phyloP scores from a whole-genome alignment of 176 grass and related monocot genomes.

The Triticum monococcum region DNA sequence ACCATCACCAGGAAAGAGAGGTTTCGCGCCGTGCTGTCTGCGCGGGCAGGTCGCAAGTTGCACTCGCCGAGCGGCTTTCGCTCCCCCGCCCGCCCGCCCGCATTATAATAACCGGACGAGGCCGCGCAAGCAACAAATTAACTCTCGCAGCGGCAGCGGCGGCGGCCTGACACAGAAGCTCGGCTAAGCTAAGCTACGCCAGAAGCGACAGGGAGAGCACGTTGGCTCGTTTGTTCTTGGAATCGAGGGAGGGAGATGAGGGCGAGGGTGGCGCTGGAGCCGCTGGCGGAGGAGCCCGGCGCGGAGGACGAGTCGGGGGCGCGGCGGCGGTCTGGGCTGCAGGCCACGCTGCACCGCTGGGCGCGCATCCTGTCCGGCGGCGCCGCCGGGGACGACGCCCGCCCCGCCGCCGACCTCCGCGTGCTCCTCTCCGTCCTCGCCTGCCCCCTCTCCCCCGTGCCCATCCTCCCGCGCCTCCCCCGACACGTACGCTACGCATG shows the following conservation, averaged over 20 bases:
- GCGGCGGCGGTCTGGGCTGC: constrained; percentile 30
- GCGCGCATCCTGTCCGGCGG: constrained; percentile 47
- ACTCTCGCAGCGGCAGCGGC: neutral
- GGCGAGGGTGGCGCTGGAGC: constrained; percentile 67
- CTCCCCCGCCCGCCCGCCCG: neutral
- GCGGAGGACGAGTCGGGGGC: constrained; percentile 49
- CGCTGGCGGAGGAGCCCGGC: constrained; percentile 93
- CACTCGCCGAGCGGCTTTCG: neutral
- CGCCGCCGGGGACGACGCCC: constrained; percentile 30
- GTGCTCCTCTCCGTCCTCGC: constrained; percentile 90
- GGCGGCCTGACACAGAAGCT: constrained; percentile 40
- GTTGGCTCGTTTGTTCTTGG: neutral
- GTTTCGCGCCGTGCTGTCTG: neutral
- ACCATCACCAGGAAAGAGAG: neutral
- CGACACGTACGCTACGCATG: constrained; percentile 32
- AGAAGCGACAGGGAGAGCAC: neutral
- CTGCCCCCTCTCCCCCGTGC: constrained; percentile 93
- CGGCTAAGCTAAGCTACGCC: constrained; percentile 26
- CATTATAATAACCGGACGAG: constrained; percentile 24
- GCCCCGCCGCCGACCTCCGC: constrained; percentile 57
- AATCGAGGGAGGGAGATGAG: constrained; percentile 25
- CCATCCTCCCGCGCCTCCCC: constrained; percentile 61
- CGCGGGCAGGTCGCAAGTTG: neutral
- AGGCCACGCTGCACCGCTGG: constrained; percentile 50
- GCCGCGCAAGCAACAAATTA: constrained; percentile 19